Evolutionary conservation across 2,329 filamentous ascomycete species (phyloP), one percentile per base, ranked within the genome.

Genomic region (Aspergillus arachidicola): DNA sequence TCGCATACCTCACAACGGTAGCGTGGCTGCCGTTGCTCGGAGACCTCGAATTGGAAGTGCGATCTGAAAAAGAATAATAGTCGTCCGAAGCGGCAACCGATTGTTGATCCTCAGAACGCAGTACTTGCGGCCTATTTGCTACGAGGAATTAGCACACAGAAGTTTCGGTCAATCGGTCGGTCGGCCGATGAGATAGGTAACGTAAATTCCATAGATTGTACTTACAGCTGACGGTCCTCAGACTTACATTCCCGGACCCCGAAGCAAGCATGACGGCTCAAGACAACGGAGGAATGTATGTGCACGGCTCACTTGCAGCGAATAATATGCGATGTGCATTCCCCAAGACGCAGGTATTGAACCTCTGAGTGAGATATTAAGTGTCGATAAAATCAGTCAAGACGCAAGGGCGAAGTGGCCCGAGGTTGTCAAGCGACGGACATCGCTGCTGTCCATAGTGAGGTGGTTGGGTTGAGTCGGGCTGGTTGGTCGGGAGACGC

Each of bases 11-110:
- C 66, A 77, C 74, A 36, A 77, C 72, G 28, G 75, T 79, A 6
- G 75, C 73, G 65, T 75, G 75, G 64, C 77, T 80, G 62, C 71
- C 73, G 56, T 70, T 65, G 50, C 66, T 71, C 51, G 66, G 62
- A n/a, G 68, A 59, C 67, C 72, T 72, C 59, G 73, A 75, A 63
- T 76, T 78, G 30, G 77, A 75, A 51, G 76, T 75, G 64, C 72
- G 74, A 57, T 82, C 77, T 28, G 80, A 81, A 63, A 83, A 78
- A 19, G 81, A 82, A 66, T 81, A 83, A 64, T 82, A 83, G 68
- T 83, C 81, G 69, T 82, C 80, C 26, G 82, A 83, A 41, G 81
- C 81, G 54, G 80, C 77, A 45, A 79, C 74, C n/a, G 82, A 84
- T 67, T 80, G 81, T 65, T 78, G 75, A 3, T 81, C 82, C 51